Base-by-base conservation (phyloP, 176 grass and related monocot species). In the Puya raimondii region DNA sequence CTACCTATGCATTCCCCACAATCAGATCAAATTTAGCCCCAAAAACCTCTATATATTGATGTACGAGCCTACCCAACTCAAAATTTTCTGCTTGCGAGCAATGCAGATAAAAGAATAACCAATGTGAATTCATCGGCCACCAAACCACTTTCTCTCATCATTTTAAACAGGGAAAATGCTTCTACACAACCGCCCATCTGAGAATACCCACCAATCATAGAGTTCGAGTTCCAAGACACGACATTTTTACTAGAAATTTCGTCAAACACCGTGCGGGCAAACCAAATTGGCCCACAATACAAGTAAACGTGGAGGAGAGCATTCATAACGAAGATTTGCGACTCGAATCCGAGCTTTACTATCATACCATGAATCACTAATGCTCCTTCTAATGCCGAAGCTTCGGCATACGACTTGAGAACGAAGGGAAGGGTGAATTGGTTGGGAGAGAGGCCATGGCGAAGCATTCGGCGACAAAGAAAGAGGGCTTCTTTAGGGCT, bases 201-300 rank as follows among this genome's bases (percentile, higher is more conserved):
- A 0, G 72, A 22, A 0, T 48, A 83, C 2, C 80, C 85, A 3
- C 64, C 10, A 0, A 83, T 87, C 85, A 83, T 83, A 3, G 80
- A 69, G 72, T 87, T 87, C 80, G 80, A 69, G 72, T 87, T 87
- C 80, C 85, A 87, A 0, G 80, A 80, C 68, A 87, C 72, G 0
- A 73, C 23, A 1, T 76, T 80, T 50, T 63, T 83, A 50, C 1
- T n/a, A 0, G 1, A 48, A 80, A 87, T 83, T 72, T 83, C 85
- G 12, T 50, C 68, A 48, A 87, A 87, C 67, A 87, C 68, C 13
- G 11, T 23, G 29, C 68, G 66, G 1, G 80, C 74, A 10, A 75
- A 64, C 50, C 6, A 7, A 33, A 80, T 29, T 0, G 4, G 78
- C 42, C 80, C 49, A 0, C 53, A 42, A 0, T 8, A 65, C 0